Conservation (phyloP, 139 green algal genomes). For the Picochlorum sp. region DNA sequence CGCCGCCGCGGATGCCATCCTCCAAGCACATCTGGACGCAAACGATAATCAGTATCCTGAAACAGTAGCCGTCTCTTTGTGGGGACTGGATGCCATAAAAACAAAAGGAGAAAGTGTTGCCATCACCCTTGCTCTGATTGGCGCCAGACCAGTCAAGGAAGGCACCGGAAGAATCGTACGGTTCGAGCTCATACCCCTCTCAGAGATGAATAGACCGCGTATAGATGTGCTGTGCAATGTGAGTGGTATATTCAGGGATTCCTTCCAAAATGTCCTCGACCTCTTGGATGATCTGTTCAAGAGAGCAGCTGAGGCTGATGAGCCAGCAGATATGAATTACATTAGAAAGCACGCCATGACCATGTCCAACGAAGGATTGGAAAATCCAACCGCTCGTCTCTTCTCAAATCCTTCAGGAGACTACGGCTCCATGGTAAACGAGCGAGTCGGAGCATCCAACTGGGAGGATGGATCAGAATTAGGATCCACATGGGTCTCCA, state of each 20-base stretch:
- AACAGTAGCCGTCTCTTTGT: constrained; percentile 93
- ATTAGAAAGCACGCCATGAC: constrained; percentile 80
- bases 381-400: constrained; percentile 60
- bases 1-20: constrained; percentile 48
- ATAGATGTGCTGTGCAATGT: constrained; percentile 96
- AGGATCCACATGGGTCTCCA: constrained; percentile 85
- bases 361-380: constrained; percentile 52
- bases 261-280: constrained; percentile 86
- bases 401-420: constrained; percentile 93
- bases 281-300: constrained; percentile 80
- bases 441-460: constrained; percentile 75
- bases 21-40: constrained; percentile 51
- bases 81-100: constrained; percentile 97
- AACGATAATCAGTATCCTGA: constrained; percentile 73
- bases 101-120: constrained; percentile 86
- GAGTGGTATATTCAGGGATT: constrained; percentile 91
- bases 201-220: constrained; percentile 64
- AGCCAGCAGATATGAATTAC: constrained; percentile 82
- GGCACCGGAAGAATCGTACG: constrained; percentile 77
- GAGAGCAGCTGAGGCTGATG: constrained; percentile 51
- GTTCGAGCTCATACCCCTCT: constrained; percentile 69
- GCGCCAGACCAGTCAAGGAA: constrained; percentile 74
- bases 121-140: constrained; percentile 82
- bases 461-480: constrained; percentile 83
- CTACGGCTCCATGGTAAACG: constrained; percentile 98